Base-by-base conservation (phyloP, 2,329 filamentous ascomycete genomes). In the Cytospora schulzeri region DNA sequence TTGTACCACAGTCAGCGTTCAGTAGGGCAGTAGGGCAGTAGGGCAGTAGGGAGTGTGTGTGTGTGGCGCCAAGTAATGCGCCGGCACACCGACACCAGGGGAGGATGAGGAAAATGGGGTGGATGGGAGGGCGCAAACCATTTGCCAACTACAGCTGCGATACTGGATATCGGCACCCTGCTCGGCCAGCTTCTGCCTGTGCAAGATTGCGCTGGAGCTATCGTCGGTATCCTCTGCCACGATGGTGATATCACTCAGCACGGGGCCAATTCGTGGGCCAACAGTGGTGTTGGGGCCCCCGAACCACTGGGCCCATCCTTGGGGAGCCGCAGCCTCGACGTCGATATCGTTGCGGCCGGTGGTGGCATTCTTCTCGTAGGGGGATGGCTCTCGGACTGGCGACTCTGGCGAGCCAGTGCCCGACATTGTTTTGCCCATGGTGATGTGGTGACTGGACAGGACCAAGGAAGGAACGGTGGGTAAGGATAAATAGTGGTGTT, bases 71-170 rank as follows among this genome's bases (percentile, higher is more conserved):
- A 41, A 41, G 38, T 9, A 6, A 41, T 41, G 38, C 38, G 38
- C 38, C 50, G 22, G 17, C 15, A 15, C 2, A 19, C 45, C 24
- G 26, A 4, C 17, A 3, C 19, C 26, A n/a, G 17, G 1, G 38
- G 31, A 19, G 62, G 66, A 66, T 48, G 65, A 53, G 66, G 11
- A 1, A 15, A n/a, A n/a, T n/a, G 51, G 8, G 56, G 69, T 45
- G 57, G 56, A 61, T 63, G 38, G 56, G 66, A 31, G 38, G 33
- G 50, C 24, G 72, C 77, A 61, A 69, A 89, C 87, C 83, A 97
- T 97, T 73, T 91, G 90, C 93, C 93, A 97, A 70, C 89, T 93
- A 79, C 93, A 97, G 48, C 93, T 96, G 66, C 93, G 85, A 75
- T 97, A 97, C 78, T 96, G 89, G 76, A 97, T 97, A 14, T 88